These are phyloP conservation scores for Trichodelitschia bisporula DNA, from an alignment of 495 filamentous ascomycete species.

Conservation along the genomic window DNA sequence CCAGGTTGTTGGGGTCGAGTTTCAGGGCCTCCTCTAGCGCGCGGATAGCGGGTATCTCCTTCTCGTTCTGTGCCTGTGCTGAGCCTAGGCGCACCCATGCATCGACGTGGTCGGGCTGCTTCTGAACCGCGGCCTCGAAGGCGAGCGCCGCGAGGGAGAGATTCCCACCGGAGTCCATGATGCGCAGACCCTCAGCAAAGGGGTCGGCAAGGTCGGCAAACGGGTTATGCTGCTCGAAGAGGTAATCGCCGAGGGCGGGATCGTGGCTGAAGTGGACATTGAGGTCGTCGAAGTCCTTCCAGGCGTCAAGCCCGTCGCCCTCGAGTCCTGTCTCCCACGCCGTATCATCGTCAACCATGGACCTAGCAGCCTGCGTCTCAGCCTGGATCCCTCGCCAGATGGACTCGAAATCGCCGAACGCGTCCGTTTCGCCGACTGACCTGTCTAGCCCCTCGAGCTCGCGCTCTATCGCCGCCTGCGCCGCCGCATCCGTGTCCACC, in stretches of 20 bases:
- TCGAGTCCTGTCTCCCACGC: slow-evolving; percentile 25
- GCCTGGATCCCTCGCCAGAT: slow-evolving; percentile 73
- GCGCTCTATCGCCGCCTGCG: slow-evolving; percentile 55
- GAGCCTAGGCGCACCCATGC: slow-evolving; percentile 82
- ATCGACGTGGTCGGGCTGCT: slow-evolving; percentile 62
- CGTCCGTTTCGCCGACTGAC: slow-evolving; percentile 32
- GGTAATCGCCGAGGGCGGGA: slow-evolving; percentile 63
- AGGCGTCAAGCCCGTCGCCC: slow-evolving; percentile 41
- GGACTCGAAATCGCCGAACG: slow-evolving; percentile 65
- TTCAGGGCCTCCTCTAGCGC: slow-evolving; percentile 81
- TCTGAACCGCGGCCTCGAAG: slow-evolving; percentile 91
- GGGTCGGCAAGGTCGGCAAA: slow-evolving; percentile 55
- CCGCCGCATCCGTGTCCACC: slow-evolving; percentile 37
- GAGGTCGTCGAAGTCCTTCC: slow-evolving; percentile 44
- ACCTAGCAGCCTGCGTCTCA: slow-evolving; percentile 48
- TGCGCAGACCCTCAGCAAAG: slow-evolving; percentile 73
- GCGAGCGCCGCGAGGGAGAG: slow-evolving; percentile 81
- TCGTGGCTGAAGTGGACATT: slow-evolving; percentile 32
- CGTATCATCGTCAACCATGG: slow-evolving; percentile 38
- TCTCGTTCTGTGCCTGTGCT: slow-evolving; percentile 94
- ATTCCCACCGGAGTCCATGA: slow-evolving; percentile 80
- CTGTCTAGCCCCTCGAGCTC: slow-evolving; percentile 81
- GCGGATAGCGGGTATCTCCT: slow-evolving; percentile 94
- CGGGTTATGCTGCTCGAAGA: slow-evolving; percentile 83
- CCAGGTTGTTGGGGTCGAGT: slow-evolving; percentile 60